phyloP scores from a whole-genome alignment of 2,329 filamentous ascomycete genomes.

The Emergomyces pasteurianus region DNA sequence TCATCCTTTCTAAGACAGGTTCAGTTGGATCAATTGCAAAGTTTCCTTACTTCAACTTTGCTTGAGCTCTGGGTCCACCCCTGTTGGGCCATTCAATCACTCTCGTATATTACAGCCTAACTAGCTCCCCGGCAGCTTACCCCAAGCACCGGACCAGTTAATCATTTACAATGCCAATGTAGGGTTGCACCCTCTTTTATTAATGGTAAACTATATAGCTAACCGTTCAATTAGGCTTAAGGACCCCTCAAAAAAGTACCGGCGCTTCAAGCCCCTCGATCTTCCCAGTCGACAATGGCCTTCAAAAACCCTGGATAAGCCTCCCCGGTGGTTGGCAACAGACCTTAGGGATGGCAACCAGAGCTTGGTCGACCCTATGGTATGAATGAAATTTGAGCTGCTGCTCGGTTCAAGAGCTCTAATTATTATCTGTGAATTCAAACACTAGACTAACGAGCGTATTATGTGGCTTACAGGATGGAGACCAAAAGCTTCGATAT shows the following conservation, averaged over 20 bases:
- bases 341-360: conserved; percentile 90
- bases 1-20: neutral
- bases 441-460: neutral
- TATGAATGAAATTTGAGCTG: conserved; percentile 30
- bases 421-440: neutral
- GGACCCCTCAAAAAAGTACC: conserved; percentile 39
- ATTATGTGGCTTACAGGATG: conserved; percentile 48
- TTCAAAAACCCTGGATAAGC: conserved; percentile 65
- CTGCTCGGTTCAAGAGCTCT: neutral
- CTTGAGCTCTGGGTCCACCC: neutral
- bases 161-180: conserved; percentile 13
- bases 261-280: conserved; percentile 34
- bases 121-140: neutral
- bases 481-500: conserved; percentile 88
- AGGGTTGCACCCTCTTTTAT: neutral
- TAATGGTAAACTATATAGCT: conserved; percentile 3
- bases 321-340: conserved; percentile 82
- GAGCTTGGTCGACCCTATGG: conserved; percentile 86
- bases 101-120: neutral
- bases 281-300: conserved; percentile 60
- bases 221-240: conserved; percentile 28
- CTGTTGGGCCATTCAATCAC: neutral
- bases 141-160: neutral
- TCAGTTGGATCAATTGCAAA: neutral
- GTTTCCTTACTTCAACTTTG: neutral